phyloP scores from a whole-genome alignment of 108 stramenopile species.

The Asterionellopsis glacialis region DNA sequence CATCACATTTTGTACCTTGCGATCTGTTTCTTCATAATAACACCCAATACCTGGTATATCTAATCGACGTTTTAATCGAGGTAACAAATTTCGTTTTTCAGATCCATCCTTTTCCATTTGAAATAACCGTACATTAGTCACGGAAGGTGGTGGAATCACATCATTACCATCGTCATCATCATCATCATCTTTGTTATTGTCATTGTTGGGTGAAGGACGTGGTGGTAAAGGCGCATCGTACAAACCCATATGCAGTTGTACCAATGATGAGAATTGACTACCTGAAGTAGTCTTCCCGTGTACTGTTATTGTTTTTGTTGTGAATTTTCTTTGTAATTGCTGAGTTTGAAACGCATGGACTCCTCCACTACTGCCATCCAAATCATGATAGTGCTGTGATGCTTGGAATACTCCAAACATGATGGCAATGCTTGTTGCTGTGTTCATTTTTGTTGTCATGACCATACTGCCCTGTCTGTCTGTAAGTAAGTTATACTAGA shows the following conservation, averaged over 20 bases:
- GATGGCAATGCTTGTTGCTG: no score
- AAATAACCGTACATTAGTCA: constrained; percentile 12
- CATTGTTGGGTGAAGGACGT: constrained; percentile 9
- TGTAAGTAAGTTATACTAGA: no score
- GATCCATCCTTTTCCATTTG: constrained; percentile 10
- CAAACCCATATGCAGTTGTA: constrained; percentile 7
- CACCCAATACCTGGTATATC: constrained; percentile 11
- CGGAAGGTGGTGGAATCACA: neutral
- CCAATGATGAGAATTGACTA: no score
- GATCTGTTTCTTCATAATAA: constrained; percentile 22
- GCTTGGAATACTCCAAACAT: no score
- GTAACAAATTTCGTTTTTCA: constrained; percentile 16
- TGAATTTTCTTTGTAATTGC: no score
- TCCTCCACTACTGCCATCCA: no score
- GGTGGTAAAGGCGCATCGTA: constrained; percentile 27
- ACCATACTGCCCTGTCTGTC: no score
- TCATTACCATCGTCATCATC: constrained; percentile 9
- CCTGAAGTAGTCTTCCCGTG: no score
- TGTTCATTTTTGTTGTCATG: no score
- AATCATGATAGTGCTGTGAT: no score
- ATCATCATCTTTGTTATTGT: neutral
- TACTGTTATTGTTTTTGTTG: no score
- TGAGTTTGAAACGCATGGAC: no score
- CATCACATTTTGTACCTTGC: constrained; percentile 22
- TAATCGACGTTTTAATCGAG: constrained; percentile 11